A percentile compares a stretch with the other conserved stretches of the same genome.
phyloP scores from a whole-genome alignment of 768 basidiomycete species.

The Dacryopinax primogenitus region DNA sequence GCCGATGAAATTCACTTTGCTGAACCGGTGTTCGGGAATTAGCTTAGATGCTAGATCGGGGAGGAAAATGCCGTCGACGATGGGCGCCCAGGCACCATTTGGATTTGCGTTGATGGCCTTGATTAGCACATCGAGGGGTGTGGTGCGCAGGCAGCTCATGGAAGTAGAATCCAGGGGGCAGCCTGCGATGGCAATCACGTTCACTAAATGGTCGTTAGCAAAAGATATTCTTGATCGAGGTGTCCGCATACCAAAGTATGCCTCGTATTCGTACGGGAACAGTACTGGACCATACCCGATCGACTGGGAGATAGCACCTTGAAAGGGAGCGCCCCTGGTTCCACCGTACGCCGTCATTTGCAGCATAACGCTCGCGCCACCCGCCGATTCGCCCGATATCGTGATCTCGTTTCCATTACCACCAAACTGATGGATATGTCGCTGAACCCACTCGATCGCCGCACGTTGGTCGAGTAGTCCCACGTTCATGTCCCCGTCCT shows the following conservation, averaged over 20 bases:
- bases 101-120: conserved; percentile 30
- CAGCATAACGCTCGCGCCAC: conserved; percentile 35
- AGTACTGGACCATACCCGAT: conserved; percentile 33
- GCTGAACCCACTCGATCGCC: conserved; percentile 33
- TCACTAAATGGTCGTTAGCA: background rate
- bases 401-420: conserved; percentile 20
- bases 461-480: conserved; percentile 35
- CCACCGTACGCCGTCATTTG: conserved; percentile 37
- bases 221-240: background rate
- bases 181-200: conserved; percentile 25
- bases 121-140: conserved; percentile 25
- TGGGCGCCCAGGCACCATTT: conserved; percentile 22
- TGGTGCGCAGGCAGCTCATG: conserved; percentile 30
- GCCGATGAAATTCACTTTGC: conserved; percentile 28
- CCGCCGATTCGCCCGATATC: conserved; percentile 29
- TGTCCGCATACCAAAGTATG: conserved; percentile 26
- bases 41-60: conserved; percentile 30
- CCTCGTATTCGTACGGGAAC: conserved; percentile 24
- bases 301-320: conserved; percentile 33
- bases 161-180: conserved; percentile 23
- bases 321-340: conserved; percentile 30
- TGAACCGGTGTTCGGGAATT: conserved; percentile 27
- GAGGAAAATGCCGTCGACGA: conserved; percentile 17
- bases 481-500: conserved; percentile 31
- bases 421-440: conserved; percentile 25